Evolutionary conservation across 1,139 yeast genomes (phyloP).

Genomic region (Zygoascus sp.): DNA sequence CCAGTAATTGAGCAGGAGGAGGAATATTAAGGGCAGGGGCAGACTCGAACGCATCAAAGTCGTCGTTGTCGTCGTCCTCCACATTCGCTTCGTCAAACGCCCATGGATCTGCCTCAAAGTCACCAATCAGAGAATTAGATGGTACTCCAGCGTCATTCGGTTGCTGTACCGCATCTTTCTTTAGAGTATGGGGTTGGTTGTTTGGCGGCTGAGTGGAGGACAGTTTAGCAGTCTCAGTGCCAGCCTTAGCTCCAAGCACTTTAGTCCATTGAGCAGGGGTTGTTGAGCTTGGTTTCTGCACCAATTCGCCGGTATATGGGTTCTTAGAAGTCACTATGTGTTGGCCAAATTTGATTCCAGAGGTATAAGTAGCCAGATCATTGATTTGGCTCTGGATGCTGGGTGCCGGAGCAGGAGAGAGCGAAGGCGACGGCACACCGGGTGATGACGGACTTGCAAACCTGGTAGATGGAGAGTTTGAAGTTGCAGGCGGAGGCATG

Average conservation of each 20-base stretch:
- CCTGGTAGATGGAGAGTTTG: not conserved
- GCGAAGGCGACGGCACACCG: not conserved
- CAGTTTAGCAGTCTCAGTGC: no score
- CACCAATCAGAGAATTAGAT: not conserved
- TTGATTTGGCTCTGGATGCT: slow-evolving; percentile 6
- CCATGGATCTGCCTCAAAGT: slow-evolving; percentile 10
- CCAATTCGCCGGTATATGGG: slow-evolving; percentile 8
- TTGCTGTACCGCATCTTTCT: no score
- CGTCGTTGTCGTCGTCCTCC: slow-evolving; percentile 10
- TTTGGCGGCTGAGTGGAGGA: no score
- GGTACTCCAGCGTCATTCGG: not conserved
- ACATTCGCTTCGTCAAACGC: slow-evolving; percentile 4
- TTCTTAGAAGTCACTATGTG: slow-evolving; percentile 12
- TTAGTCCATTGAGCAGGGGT: slow-evolving; percentile 11
- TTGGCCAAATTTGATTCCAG: slow-evolving; percentile 15
- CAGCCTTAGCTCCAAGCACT: slow-evolving; percentile 6
- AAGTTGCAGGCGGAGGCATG: not conserved
- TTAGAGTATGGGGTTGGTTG: no score
- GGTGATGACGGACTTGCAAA: not conserved
- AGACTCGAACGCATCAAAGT: slow-evolving; percentile 12
- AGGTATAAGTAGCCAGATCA: slow-evolving; percentile 8
- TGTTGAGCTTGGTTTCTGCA: slow-evolving; percentile 8
- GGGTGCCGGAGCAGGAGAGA: not conserved
- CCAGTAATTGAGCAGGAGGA: slow-evolving; percentile 21
- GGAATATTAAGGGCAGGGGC: slow-evolving; percentile 17